Evolutionary conservation across 2,329 filamentous ascomycete species (phyloP).

Genomic region (Fusarium albosuccineum): DNA sequence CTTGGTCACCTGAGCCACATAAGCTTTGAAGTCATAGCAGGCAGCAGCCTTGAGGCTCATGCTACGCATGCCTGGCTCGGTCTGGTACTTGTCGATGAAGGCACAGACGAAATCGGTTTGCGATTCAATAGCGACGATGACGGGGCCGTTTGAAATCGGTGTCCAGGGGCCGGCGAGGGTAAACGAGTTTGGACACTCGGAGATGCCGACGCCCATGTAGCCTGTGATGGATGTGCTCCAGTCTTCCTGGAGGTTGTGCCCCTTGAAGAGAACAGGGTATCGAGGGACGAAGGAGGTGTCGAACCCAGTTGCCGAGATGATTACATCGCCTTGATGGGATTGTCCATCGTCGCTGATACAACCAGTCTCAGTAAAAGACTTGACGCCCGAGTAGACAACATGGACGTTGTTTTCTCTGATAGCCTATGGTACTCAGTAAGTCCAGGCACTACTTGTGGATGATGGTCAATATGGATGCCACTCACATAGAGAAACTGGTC

Average conservation of each 20-base stretch:
- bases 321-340: slow-evolving; percentile 6
- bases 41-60: slow-evolving; percentile 23
- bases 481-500: slow-evolving; percentile 21
- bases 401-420: slow-evolving; percentile 10
- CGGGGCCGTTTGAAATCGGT: slow-evolving; percentile 20
- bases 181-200: slow-evolving; percentile 23
- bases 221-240: slow-evolving; percentile 15
- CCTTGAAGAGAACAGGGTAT: slow-evolving; percentile 16
- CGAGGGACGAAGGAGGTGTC: slow-evolving; percentile 22
- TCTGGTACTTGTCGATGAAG: slow-evolving; percentile 37
- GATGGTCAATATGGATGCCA: accelerated
- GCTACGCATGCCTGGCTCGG: slow-evolving; percentile 13
- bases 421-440: not conserved
- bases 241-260: slow-evolving; percentile 23
- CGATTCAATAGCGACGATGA: slow-evolving; percentile 27
- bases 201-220: slow-evolving; percentile 29
- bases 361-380: slow-evolving; percentile 10
- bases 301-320: slow-evolving; percentile 24
- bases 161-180: slow-evolving; percentile 24
- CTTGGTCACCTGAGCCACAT: slow-evolving; percentile 22
- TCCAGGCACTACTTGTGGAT: not conserved
- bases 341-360: slow-evolving; percentile 13
- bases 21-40: slow-evolving; percentile 24
- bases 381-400: slow-evolving; percentile 13
- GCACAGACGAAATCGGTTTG: slow-evolving; percentile 24